Percentiles rank a stretch among this genome's conserved stretches.
These are phyloP conservation scores for Mallotus japonicus DNA, from an alignment of 441 rosid genomes.

Conservation along the genomic window DNA sequence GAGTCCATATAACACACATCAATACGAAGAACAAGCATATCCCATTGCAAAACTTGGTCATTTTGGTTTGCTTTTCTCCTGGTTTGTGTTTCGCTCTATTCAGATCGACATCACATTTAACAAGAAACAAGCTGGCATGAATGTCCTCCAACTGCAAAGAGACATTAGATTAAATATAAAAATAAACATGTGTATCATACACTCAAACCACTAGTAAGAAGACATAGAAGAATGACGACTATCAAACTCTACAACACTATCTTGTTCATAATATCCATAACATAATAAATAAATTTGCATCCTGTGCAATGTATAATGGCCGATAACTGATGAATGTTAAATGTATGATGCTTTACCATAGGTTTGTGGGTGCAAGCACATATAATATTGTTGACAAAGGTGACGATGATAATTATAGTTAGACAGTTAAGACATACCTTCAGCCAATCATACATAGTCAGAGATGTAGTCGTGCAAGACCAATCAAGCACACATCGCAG, in stretches of 20 bases:
- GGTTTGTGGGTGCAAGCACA: neutral
- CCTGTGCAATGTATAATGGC: too few relatives aligned
- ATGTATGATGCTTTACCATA: too few relatives aligned
- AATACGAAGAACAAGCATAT: conserved; percentile 88
- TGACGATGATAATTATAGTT: neutral
- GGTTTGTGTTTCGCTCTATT: conserved; percentile 83
- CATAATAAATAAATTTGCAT: too few relatives aligned
- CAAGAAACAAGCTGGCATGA: conserved; percentile 93
- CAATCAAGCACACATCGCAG: conserved; percentile 96
- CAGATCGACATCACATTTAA: conserved; percentile 87
- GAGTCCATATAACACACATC: conserved; percentile 96
- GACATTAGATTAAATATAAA: conserved; percentile 34
- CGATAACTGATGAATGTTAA: too few relatives aligned
- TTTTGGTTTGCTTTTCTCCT: conserved; percentile 87
- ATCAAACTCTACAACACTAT: neutral
- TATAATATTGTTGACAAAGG: neutral
- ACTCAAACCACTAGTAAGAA: too few relatives aligned
- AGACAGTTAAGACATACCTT: conserved; percentile 47
- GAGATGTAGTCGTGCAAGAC: conserved; percentile 98
- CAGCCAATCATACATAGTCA: conserved; percentile 99
- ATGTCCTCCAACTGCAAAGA: conserved; percentile 86
- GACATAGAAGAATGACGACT: neutral
- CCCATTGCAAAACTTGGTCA: conserved; percentile 98
- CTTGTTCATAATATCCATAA: neutral
- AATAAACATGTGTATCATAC: neutral